These are phyloP conservation scores for Phytophthora sp. DNA, from an alignment of 352 stramenopile genomes.

Conservation along the genomic window DNA sequence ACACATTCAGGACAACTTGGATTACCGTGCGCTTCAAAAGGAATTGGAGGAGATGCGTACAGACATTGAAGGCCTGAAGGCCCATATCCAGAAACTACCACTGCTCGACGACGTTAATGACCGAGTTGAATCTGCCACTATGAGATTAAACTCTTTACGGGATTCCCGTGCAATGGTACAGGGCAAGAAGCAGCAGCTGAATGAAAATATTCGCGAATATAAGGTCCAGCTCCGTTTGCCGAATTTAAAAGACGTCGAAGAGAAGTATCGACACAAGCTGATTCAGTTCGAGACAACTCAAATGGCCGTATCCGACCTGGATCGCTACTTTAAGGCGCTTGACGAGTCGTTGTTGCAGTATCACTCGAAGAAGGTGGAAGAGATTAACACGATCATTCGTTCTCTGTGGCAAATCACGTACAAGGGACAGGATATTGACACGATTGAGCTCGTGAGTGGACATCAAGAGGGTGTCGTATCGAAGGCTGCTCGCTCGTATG, in stretches of 20 bases:
- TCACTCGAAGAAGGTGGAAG: conserved; percentile 98
- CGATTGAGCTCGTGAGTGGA: conserved; percentile 97
- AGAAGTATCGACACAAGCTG: conserved; percentile 92
- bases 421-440: conserved; percentile 99
- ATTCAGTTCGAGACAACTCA: conserved; percentile 97
- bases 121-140: conserved; percentile 42
- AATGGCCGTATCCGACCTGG: conserved; percentile 96
- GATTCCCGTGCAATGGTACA: conserved; percentile 45
- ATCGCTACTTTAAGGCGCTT: conserved; percentile 96
- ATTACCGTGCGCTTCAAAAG: conserved; percentile 62
- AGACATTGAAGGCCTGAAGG: conserved; percentile 43
- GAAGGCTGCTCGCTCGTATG: conserved; percentile 91
- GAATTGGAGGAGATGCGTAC: conserved; percentile 48
- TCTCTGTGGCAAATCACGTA: conserved; percentile 99
- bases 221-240: conserved; percentile 58
- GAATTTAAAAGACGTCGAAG: conserved; percentile 94
- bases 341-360: conserved; percentile 97
- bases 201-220: conserved; percentile 61
- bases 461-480: conserved; percentile 77
- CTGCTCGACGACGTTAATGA: conserved; percentile 54
- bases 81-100: conserved; percentile 62
- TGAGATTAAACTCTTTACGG: conserved; percentile 29
- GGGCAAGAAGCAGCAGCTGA: conserved; percentile 63
- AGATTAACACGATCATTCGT: conserved; percentile 99
- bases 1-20: conserved; percentile 81